Base-by-base conservation (phyloP, 371 early-diverging fungal species). In the Mortierella sp. region DNA sequence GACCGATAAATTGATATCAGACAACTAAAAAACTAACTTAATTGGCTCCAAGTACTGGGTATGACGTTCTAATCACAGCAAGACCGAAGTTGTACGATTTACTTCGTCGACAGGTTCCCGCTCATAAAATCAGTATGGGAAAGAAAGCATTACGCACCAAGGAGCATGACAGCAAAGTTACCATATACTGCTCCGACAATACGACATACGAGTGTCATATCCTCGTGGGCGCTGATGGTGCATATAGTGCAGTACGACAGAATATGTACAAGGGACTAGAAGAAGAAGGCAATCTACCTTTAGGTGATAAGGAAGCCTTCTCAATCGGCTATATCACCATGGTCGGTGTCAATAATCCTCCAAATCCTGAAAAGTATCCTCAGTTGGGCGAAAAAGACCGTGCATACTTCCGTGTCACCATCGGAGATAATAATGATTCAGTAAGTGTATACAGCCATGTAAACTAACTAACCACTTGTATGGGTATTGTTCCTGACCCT, bases 181-280 rank as follows among this genome's bases (percentile, higher is more conserved):
- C 45, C 5, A 30, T 74, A 20, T 37, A 52, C 10, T 74, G 75
- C 32, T 30, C 59, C 20, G 75, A 74, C 20, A 32, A 35, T 30
- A 51, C 65, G 0, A 43, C 47, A 6, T 74, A 68, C 28, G 12
- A 58, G 6, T 65, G 65, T 6, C 61, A 60, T 12, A 74, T 74
- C n/a, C 55, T 74, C 9, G 40, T 74, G 3, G 75, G 75, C 3
- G 75, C 75, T 0, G 68, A 68, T 58, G 63, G 5, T 51, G 64
- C 61, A n/a, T 60, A 70, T 54, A 52, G 54, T 28, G 59, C 47
- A 5, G 72, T 73, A 1, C 73, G 73, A 2, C 60, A 61, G 45
- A 55, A 30, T 12, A 49, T 73, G 40, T 73, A 60, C 66, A 66
- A 73, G n/a, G 22, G 24, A 8, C n/a, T 73, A 47, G 67, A 52